These are phyloP conservation scores for Pogostemon cablin DNA, from an alignment of 257 asterid species.

Conservation along the genomic window DNA sequence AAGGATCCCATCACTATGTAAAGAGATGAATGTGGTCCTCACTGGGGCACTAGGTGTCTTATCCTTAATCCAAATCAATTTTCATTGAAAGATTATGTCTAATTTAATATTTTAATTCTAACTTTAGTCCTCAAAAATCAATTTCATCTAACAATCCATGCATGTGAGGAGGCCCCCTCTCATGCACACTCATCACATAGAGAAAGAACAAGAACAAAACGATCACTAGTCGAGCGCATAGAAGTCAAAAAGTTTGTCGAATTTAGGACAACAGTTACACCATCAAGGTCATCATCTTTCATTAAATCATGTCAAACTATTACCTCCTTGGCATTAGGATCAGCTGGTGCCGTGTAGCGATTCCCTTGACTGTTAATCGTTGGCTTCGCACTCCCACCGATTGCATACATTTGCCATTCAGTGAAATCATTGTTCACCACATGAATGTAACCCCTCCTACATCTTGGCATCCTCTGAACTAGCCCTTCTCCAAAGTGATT, in stretches of 20 bases:
- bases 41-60: not conserved
- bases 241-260: conserved; percentile 24
- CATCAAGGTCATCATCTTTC: not conserved
- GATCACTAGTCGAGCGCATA: conserved; percentile 3
- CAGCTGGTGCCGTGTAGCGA: conserved; percentile 56
- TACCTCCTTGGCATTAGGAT: conserved; percentile 69
- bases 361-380: conserved; percentile 73
- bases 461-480: conserved; percentile 73
- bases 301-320: not conserved
- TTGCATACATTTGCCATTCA: conserved; percentile 70
- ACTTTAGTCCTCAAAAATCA: not conserved
- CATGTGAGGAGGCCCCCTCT: conserved; percentile 30
- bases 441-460: conserved; percentile 68
- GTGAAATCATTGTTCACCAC: conserved; percentile 71
- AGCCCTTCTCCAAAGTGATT: conserved; percentile 66
- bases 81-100: conserved; percentile 10
- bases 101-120: conserved; percentile 1
- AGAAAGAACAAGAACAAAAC: not conserved
- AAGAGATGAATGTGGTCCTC: conserved; percentile 15
- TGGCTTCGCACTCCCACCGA: conserved; percentile 69
- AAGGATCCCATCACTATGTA: conserved; percentile 17
- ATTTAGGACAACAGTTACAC: not conserved
- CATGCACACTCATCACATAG: not conserved
- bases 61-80: conserved; percentile 5
- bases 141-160: conserved; percentile 22